A percentile compares a stretch with the other conserved stretches of the same genome.
Evolutionary conservation across 2,329 filamentous ascomycete species (phyloP).

Genomic region (Karstenula rhodostoma): DNA sequence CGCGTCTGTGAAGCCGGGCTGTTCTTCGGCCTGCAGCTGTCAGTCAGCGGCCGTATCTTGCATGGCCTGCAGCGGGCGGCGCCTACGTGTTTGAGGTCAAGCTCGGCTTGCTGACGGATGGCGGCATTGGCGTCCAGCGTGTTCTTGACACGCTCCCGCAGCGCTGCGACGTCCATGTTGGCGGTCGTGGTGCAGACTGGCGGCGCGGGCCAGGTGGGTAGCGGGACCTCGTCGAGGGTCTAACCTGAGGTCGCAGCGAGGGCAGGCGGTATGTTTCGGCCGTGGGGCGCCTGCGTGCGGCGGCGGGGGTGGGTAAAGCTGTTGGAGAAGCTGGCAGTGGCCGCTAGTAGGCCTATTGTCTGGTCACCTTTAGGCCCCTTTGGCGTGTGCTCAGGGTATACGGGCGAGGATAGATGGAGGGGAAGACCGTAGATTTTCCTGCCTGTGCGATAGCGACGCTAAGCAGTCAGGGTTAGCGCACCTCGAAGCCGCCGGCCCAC

Average conservation of each 20-base stretch:
- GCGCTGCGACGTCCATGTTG: conserved; percentile 76
- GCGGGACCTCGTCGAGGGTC: conserved; percentile 16
- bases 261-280: not conserved
- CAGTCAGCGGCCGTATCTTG: conserved; percentile 23
- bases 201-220: conserved; percentile 16
- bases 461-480: conserved; percentile 5
- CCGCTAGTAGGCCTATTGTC: conserved; percentile 8
- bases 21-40: conserved; percentile 78
- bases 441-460: conserved; percentile 10
- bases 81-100: conserved; percentile 81
- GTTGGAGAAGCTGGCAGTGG: conserved; percentile 1
- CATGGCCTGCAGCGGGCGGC: conserved; percentile 9
- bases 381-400: conserved; percentile 19
- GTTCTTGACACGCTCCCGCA: conserved; percentile 79
- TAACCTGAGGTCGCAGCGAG: conserved; percentile 20
- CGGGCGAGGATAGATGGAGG: conserved; percentile 15
- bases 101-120: conserved; percentile 77
- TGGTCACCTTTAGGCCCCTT: conserved; percentile 12
- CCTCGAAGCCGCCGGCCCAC: not conserved
- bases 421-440: conserved; percentile 14
- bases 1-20: conserved; percentile 88
- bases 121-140: conserved; percentile 79
- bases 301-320: conserved; percentile 5
- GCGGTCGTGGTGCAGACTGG: conserved; percentile 19
- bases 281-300: conserved; percentile 11